These are phyloP conservation scores for Eimeria nieschulzi DNA, from an alignment of 169 alveolate species.

Conservation along the genomic window DNA sequence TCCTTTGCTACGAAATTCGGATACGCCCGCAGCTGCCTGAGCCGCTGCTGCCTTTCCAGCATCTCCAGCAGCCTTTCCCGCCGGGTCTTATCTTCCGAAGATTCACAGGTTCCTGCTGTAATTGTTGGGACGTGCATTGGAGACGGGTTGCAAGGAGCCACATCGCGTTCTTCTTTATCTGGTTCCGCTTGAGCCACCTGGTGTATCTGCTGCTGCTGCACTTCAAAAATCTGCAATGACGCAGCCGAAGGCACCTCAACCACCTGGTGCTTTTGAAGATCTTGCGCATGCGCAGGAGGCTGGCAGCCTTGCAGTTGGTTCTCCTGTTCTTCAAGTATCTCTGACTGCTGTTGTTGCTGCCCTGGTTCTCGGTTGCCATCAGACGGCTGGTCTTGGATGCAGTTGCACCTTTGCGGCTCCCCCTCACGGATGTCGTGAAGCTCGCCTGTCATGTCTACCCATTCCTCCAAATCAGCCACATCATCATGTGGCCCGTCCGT, in stretches of 20 bases:
- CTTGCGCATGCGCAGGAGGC: not conserved
- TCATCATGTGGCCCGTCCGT: too few species aligned
- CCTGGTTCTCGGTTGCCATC: not conserved
- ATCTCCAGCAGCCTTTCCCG: not conserved
- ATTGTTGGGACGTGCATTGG: too few species aligned
- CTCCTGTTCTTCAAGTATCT: not conserved
- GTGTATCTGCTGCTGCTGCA: too few species aligned
- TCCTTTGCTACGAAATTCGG: not conserved
- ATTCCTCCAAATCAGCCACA: too few species aligned
- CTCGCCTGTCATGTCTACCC: too few species aligned
- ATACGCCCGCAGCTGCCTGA: not conserved
- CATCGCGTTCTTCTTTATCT: too few species aligned
- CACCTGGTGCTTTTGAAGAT: not conserved
- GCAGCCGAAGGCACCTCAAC: not conserved
- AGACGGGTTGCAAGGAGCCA: not conserved
- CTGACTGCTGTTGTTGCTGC: not conserved
- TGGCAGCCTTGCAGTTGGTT: not conserved
- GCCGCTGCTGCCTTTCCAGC: conserved; percentile 14
- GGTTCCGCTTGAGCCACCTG: too few species aligned
- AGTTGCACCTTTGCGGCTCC: not conserved
- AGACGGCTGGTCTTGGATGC: not conserved
- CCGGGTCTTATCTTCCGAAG: not conserved
- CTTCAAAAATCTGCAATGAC: too few species aligned
- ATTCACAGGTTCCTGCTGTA: too few species aligned
- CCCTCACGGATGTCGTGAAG: too few species aligned